These are phyloP conservation scores for Magnaporthales sp. DNA, from an alignment of 2,329 filamentous ascomycete genomes.

Conservation along the genomic window DNA sequence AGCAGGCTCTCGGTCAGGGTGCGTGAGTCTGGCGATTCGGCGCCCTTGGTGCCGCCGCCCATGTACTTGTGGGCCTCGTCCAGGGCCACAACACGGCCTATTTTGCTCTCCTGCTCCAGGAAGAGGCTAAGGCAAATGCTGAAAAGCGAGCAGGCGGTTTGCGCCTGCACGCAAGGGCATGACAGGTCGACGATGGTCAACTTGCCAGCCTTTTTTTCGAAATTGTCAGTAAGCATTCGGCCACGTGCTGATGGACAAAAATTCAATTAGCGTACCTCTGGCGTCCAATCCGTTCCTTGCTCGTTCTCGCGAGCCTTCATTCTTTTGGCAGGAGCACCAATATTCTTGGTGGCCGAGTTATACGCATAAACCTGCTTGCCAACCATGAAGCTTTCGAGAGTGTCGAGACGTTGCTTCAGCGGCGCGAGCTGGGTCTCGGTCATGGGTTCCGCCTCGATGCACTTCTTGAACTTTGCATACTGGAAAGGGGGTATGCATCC, in stretches of 20 bases:
- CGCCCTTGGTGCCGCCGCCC: conserved; percentile 18
- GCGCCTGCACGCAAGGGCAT: conserved; percentile 59
- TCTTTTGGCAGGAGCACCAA: conserved; percentile 7
- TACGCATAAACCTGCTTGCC: conserved; percentile 11
- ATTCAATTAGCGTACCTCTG: conserved; percentile 13
- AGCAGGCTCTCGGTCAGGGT: conserved; percentile 55
- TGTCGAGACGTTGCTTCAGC: conserved; percentile 49
- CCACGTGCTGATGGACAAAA: neutral
- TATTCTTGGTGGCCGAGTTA: conserved; percentile 10
- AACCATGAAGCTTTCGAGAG: conserved; percentile 56
- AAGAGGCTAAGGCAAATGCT: conserved; percentile 62
- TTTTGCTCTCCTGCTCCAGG: conserved; percentile 38
- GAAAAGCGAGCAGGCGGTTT: conserved; percentile 63
- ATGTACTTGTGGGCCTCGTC: conserved; percentile 79
- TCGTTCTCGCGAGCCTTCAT: neutral
- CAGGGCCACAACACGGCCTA: conserved; percentile 56
- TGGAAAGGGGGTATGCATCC: conserved; percentile 27
- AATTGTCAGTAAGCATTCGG: neutral
- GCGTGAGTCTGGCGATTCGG: conserved; percentile 40
- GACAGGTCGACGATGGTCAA: conserved; percentile 51
- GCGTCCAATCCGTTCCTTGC: conserved; percentile 20
- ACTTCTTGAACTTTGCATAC: conserved; percentile 37
- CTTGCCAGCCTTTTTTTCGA: conserved; percentile 16
- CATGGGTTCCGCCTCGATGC: conserved; percentile 29
- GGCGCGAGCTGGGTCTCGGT: conserved; percentile 40